phyloP scores from a whole-genome alignment of 2,329 filamentous ascomycete genomes.

The Cladobotryum protrusum region DNA sequence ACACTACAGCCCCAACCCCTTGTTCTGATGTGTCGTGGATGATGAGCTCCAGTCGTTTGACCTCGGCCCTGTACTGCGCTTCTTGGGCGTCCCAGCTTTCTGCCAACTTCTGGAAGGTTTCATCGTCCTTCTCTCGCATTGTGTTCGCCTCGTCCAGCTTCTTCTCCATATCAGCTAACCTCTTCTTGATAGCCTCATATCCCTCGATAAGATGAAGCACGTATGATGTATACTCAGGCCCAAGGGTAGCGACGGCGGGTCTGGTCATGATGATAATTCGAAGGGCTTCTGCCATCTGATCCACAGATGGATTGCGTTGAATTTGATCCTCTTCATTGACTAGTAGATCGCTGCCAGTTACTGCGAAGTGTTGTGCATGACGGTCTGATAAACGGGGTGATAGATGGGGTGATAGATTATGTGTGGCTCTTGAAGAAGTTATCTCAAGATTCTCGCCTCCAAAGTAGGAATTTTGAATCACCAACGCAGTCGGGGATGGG shows the following conservation, averaged over 20 bases:
- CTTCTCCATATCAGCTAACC: conserved; percentile 28
- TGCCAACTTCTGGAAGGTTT: conserved; percentile 25
- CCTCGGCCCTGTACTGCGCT: conserved; percentile 23
- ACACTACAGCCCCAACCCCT: conserved; percentile 38
- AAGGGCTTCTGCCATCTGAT: conserved; percentile 40
- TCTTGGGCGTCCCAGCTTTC: conserved; percentile 19
- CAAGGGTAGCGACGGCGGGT: conserved; percentile 28
- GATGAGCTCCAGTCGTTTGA: conserved; percentile 27
- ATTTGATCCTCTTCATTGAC: conserved; percentile 17
- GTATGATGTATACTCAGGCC: conserved; percentile 36
- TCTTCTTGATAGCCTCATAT: conserved; percentile 23
- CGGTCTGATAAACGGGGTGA: neutral
- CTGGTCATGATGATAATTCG: conserved; percentile 36
- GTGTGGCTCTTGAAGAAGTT: neutral
- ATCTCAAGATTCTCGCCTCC: neutral
- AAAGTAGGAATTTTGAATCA: neutral
- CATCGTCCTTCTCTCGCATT: conserved; percentile 24
- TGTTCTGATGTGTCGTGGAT: conserved; percentile 32
- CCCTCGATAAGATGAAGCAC: conserved; percentile 34
- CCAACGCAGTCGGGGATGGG: conserved; percentile 14
- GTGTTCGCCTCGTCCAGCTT: conserved; percentile 33
- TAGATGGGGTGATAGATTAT: neutral
- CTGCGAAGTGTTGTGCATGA: neutral
- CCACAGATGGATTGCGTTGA: conserved; percentile 36
- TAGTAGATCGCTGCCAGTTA: conserved; percentile 10